These are phyloP conservation scores for Tricholoma sp. DNA, from an alignment of 768 basidiomycete species.

Conservation along the genomic window DNA sequence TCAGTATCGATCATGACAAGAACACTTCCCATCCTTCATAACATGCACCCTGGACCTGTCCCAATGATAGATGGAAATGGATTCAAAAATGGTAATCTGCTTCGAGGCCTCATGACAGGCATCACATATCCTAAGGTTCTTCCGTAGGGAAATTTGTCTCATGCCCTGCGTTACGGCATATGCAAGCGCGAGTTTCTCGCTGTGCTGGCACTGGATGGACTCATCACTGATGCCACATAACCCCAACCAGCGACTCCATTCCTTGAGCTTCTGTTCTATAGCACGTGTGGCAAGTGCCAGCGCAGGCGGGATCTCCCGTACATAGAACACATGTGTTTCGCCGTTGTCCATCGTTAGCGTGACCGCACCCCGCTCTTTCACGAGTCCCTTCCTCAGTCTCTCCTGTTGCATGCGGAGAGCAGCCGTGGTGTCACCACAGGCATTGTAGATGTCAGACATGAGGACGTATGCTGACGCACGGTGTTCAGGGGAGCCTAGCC, in stretches of 20 bases:
- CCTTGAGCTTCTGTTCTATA: background rate
- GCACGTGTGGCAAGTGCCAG: background rate
- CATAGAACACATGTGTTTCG: background rate
- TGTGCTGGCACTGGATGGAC: background rate
- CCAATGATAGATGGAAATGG: background rate
- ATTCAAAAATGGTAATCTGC: slow-evolving; percentile 1
- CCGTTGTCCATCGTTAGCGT: background rate
- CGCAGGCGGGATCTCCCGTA: background rate
- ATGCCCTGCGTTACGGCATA: background rate
- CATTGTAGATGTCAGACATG: background rate
- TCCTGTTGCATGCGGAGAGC: background rate
- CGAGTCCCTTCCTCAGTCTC: background rate
- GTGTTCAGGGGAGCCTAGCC: background rate
- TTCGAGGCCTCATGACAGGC: background rate
- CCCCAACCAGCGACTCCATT: background rate
- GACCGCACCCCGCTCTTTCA: background rate
- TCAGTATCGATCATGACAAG: background rate
- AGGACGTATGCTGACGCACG: background rate
- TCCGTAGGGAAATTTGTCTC: background rate
- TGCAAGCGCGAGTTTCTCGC: background rate
- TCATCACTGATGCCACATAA: background rate
- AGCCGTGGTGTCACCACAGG: background rate
- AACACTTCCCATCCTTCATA: slow-evolving; percentile 1
- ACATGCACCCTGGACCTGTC: slow-evolving; percentile 1
- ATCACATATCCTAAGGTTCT: background rate